Conservation (phyloP, 2,329 filamentous ascomycete species). For the Cercospora citrullina region DNA sequence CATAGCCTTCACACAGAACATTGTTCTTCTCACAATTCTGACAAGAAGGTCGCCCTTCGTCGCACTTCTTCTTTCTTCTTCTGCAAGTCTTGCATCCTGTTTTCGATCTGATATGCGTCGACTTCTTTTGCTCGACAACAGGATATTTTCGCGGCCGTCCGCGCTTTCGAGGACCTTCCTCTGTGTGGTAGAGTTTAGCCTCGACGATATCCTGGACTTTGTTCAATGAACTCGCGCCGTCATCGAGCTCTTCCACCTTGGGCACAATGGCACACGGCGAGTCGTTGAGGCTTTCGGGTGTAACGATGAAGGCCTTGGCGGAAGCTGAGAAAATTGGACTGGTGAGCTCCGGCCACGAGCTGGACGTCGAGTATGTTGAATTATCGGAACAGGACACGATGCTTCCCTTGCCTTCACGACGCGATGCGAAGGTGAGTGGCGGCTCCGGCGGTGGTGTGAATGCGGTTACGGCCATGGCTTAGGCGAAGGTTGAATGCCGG, state of each 20-base stretch:
- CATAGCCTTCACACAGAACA: conserved; percentile 86
- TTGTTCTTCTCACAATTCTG: conserved; percentile 93
- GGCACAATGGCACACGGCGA: conserved; percentile 39
- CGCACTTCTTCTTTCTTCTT: conserved; percentile 62
- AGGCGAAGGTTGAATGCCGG: conserved; percentile 20
- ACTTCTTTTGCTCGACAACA: conserved; percentile 61
- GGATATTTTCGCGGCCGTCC: conserved; percentile 83
- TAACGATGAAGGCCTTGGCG: conserved; percentile 13
- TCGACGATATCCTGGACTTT: conserved; percentile 38
- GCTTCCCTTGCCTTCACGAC: conserved; percentile 9
- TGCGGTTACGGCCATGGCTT: conserved; percentile 10
- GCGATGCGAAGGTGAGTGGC: not conserved
- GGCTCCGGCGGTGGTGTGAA: conserved; percentile 7
- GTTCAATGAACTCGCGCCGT: conserved; percentile 42
- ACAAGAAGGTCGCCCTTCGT: conserved; percentile 54
- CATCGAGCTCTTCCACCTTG: conserved; percentile 57
- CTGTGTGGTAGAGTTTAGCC: conserved; percentile 36
- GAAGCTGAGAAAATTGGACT: conserved; percentile 1
- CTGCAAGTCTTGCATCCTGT: conserved; percentile 61
- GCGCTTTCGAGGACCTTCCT: conserved; percentile 50
- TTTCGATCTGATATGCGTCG: conserved; percentile 70
- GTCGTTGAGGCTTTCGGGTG: conserved; percentile 24
- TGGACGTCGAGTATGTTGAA: conserved; percentile 17
- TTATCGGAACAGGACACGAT: conserved; percentile 15
- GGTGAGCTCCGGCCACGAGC: conserved; percentile 23